phyloP scores from a whole-genome alignment of 164 flowering plant species.

The Stephania japonica region DNA sequence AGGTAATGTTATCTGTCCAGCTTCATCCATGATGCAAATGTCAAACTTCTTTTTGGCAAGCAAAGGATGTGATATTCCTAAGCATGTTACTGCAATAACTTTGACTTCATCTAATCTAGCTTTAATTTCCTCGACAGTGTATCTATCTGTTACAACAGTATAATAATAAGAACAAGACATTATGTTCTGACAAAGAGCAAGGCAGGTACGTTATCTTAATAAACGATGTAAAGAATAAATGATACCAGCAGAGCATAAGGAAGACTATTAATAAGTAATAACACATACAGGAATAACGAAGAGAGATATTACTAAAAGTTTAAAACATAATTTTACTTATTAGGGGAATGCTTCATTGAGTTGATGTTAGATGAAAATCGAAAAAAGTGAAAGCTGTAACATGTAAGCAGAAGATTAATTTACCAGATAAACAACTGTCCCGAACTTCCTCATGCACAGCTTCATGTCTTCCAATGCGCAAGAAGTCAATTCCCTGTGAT shows the following conservation, averaged over 20 bases:
- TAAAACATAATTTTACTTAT: too few relatives aligned
- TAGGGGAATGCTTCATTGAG: too few relatives aligned
- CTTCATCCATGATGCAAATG: constrained; percentile 98
- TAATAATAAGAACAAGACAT: constrained; percentile 5
- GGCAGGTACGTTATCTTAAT: not conserved
- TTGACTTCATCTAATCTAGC: constrained; percentile 54
- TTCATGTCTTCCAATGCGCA: constrained; percentile 81
- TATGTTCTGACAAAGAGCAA: not conserved
- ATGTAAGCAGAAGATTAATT: not conserved
- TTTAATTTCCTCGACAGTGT: constrained; percentile 60
- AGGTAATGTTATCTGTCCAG: constrained; percentile 96
- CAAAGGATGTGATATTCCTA: constrained; percentile 83
- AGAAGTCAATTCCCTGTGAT: constrained; percentile 76
- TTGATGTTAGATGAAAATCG: not conserved
- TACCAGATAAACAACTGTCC: constrained; percentile 78
- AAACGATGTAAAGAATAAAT: too few relatives aligned
- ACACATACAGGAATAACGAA: too few relatives aligned
- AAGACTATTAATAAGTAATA: too few relatives aligned
- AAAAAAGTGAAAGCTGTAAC: not conserved
- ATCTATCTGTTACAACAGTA: constrained; percentile 40
- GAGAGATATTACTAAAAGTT: too few relatives aligned
- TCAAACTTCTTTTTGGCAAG: constrained; percentile 82
- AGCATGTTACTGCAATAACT: constrained; percentile 91
- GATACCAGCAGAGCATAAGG: too few relatives aligned
- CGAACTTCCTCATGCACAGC: constrained; percentile 76